These are phyloP conservation scores for Rhizophagus sp. DNA, from an alignment of 192 early-diverging fungal species.

Conservation along the genomic window DNA sequence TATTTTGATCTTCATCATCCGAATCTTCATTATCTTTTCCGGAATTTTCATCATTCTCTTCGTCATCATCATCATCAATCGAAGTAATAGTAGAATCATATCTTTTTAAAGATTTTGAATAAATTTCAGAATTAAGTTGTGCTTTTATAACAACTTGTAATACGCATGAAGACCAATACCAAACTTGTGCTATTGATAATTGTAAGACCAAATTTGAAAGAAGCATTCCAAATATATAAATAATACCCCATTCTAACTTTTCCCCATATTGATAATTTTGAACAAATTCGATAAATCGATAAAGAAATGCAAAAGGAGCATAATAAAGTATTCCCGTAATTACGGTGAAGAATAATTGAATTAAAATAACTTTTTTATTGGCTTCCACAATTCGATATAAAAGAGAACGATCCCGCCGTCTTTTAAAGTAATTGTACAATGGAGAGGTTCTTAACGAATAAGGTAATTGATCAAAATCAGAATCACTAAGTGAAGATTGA, in stretches of 20 bases:
- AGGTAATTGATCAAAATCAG: conserved; percentile 35
- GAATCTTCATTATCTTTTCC: conserved; percentile 10
- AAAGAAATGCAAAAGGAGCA: conserved; percentile 37
- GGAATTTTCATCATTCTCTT: conserved; percentile 20
- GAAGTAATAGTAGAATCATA: conserved; percentile 48
- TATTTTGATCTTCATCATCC: conserved; percentile 29
- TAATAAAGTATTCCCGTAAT: conserved; percentile 35
- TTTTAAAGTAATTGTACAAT: conserved; percentile 36
- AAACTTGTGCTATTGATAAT: conserved; percentile 1
- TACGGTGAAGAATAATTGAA: conserved; percentile 25
- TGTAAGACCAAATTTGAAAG: conserved; percentile 8
- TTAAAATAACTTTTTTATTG: conserved; percentile 30
- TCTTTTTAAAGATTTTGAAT: conserved; percentile 60
- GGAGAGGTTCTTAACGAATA: conserved; percentile 33
- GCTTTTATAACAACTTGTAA: conserved; percentile 41
- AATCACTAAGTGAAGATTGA: conserved; percentile 23
- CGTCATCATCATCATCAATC: background rate
- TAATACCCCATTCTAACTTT: background rate
- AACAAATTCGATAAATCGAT: conserved; percentile 36
- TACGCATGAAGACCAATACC: conserved; percentile 6
- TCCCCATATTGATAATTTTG: background rate
- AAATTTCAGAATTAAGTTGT: conserved; percentile 60
- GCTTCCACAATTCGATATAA: conserved; percentile 34
- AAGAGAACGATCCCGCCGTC: conserved; percentile 26
- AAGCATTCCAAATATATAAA: conserved; percentile 18